phyloP scores from a whole-genome alignment of 345 rosid species.

The Eucalyptus sp. region DNA sequence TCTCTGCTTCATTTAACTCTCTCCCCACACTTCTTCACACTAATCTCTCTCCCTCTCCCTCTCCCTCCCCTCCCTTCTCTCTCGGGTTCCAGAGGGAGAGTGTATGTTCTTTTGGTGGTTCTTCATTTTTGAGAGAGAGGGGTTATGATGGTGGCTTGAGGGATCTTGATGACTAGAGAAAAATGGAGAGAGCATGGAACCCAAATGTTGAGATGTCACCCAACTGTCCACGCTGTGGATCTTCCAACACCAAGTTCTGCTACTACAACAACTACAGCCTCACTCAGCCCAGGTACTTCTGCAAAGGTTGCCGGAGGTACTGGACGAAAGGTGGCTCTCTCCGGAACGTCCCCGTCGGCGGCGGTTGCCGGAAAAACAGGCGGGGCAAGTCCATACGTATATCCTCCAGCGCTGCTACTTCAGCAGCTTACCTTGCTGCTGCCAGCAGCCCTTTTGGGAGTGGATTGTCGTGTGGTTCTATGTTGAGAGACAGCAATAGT shows the following conservation, averaged over 20 bases:
- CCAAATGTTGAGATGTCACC: constrained; percentile 34
- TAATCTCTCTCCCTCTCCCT: background rate
- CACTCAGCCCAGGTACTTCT: constrained; percentile 54
- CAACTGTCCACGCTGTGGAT: constrained; percentile 54
- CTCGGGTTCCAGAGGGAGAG: background rate
- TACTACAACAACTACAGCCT: constrained; percentile 69
- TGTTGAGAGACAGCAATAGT: background rate
- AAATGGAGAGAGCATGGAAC: constrained; percentile 44
- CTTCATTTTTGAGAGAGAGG: background rate
- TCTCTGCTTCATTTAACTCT: background rate
- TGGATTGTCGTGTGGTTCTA: background rate
- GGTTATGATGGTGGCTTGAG: background rate
- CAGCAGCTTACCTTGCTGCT: background rate
- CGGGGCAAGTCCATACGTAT: constrained; percentile 24
- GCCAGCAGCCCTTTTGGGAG: background rate
- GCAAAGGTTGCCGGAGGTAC: constrained; percentile 56
- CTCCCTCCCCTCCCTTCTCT: background rate
- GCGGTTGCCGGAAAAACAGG: constrained; percentile 49
- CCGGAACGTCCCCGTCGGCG: constrained; percentile 46
- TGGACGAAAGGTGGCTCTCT: constrained; percentile 66
- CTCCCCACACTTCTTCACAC: background rate
- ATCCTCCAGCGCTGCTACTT: background rate
- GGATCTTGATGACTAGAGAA: background rate
- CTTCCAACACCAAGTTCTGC: constrained; percentile 52
- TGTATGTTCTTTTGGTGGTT: background rate